Conservation (phyloP, 73 alveolate species). For the Stentor roeselii region DNA sequence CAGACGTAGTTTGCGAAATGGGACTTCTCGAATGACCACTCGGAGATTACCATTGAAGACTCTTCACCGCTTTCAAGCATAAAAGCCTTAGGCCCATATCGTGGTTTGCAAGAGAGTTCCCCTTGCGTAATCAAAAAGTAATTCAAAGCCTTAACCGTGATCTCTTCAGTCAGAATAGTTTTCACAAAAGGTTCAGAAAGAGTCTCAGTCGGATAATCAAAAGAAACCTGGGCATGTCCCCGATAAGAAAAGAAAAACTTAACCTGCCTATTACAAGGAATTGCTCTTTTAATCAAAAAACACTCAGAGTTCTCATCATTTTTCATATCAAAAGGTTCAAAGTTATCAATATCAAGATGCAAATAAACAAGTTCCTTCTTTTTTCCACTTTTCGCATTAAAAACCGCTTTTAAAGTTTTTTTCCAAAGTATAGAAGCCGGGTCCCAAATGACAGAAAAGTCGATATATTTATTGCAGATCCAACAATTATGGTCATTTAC, state of each 20-base stretch:
- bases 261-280: background rate
- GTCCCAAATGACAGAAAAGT: background rate
- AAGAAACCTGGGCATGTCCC: background rate
- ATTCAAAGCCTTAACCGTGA: background rate
- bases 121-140: background rate
- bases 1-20: constrained; percentile 64
- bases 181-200: background rate
- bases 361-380: background rate
- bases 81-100: background rate
- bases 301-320: constrained; percentile 5
- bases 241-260: constrained; percentile 20
- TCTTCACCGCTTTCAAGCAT: background rate
- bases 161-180: background rate
- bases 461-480: constrained; percentile 16
- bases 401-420: background rate
- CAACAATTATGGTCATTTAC: constrained; percentile 17
- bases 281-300: background rate
- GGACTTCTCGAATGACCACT: constrained; percentile 37
- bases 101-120: background rate
- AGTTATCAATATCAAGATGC: constrained; percentile 24
- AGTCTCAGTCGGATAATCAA: background rate
- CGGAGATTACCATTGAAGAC: background rate
- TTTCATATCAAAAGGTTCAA: background rate
- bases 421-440: constrained; percentile 23
- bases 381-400: background rate